phyloP scores from a whole-genome alignment of 768 basidiomycete species.

The Clathrus columnatus region DNA sequence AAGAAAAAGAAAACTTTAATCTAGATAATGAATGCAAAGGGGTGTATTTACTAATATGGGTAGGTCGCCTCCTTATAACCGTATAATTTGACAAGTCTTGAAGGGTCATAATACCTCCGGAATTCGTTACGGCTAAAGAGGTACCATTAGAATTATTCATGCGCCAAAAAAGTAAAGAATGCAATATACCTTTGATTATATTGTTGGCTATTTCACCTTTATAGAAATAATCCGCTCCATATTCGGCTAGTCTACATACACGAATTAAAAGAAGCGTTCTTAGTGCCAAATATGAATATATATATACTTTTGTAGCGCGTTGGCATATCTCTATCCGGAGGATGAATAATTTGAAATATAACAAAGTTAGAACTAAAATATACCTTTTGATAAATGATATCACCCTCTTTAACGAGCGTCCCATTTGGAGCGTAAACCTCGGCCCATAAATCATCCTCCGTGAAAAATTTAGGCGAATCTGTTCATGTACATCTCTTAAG shows the following conservation, averaged over 20 bases:
- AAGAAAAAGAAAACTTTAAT: too few relatives aligned
- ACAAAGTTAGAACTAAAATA: background rate
- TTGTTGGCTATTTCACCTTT: conserved; percentile 12
- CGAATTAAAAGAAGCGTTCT: too few relatives aligned
- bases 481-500: too few relatives aligned
- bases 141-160: background rate
- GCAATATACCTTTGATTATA: background rate
- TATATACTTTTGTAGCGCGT: conserved; percentile 14
- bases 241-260: conserved; percentile 7
- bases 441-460: conserved; percentile 18
- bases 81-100: background rate
- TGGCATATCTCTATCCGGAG: conserved; percentile 17
- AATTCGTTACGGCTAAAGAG: background rate
- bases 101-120: background rate
- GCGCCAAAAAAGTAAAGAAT: background rate
- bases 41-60: conserved; percentile 15
- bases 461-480: conserved; percentile 6
- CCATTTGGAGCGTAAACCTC: conserved; percentile 23
- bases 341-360: background rate
- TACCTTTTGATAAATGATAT: conserved; percentile 17
- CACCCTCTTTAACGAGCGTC: conserved; percentile 14
- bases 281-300: too few relatives aligned
- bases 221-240: conserved; percentile 21
- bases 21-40: background rate
- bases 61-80: conserved; percentile 16